Conservation (phyloP, 768 basidiomycete genomes). For the Lepiota brunneoincarnata region DNA sequence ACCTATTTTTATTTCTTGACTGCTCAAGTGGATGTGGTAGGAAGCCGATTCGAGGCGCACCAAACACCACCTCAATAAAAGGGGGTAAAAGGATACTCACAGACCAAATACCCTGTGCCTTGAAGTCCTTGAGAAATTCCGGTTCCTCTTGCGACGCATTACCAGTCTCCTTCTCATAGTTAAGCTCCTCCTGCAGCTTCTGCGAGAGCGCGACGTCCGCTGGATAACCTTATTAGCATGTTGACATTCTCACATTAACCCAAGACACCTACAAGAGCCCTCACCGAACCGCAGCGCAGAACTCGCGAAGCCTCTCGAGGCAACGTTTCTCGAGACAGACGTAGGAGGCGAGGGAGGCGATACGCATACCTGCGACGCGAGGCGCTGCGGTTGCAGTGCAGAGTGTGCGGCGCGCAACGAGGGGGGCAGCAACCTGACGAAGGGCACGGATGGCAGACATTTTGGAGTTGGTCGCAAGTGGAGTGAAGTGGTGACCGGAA, state of each 20-base stretch:
- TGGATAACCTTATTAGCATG: conserved; percentile 21
- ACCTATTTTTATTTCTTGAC: not conserved
- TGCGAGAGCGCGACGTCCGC: conserved; percentile 74
- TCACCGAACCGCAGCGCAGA: conserved; percentile 42
- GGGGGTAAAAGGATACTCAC: conserved; percentile 38
- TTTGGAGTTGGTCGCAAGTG: too few species aligned
- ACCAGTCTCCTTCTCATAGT: conserved; percentile 74
- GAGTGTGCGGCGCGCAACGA: conserved; percentile 37
- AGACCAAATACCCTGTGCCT: conserved; percentile 73
- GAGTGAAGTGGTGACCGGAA: too few species aligned
- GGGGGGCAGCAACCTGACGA: conserved; percentile 46
- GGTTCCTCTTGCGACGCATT: conserved; percentile 39
- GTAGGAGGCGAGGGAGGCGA: conserved; percentile 22
- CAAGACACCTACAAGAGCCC: conserved; percentile 38
- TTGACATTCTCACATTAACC: not conserved
- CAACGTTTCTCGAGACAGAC: conserved; percentile 16
- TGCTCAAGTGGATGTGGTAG: not conserved
- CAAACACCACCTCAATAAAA: too few species aligned
- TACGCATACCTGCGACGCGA: conserved; percentile 23
- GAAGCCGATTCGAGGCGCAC: not conserved
- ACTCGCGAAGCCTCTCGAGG: conserved; percentile 42
- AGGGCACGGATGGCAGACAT: conserved; percentile 68
- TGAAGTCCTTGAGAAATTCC: conserved; percentile 78
- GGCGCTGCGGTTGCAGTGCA: conserved; percentile 19
- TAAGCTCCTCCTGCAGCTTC: conserved; percentile 78